These are phyloP conservation scores for Melanogaster broomeanus DNA, from an alignment of 768 basidiomycete species.

Conservation along the genomic window DNA sequence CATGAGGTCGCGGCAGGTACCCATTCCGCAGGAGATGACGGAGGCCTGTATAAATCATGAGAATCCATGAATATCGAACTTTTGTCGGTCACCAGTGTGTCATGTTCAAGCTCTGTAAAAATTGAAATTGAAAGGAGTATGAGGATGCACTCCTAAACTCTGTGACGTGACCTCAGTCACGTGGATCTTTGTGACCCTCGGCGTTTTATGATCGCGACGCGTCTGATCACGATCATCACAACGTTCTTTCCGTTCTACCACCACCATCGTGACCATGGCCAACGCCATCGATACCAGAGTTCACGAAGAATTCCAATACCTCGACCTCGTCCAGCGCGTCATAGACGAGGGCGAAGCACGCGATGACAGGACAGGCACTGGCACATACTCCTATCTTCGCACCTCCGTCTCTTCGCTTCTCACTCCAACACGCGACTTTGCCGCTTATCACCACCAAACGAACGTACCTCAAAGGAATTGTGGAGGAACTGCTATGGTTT, in stretches of 20 bases:
- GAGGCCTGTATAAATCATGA: conserved; percentile 6
- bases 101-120: no score
- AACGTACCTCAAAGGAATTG: conserved; percentile 87
- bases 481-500: conserved; percentile 97
- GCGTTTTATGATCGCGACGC: conserved; percentile 7
- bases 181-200: conserved; percentile 1
- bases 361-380: conserved; percentile 93
- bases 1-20: neutral
- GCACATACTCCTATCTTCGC: conserved; percentile 92
- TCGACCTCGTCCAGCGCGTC: conserved; percentile 76
- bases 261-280: conserved; percentile 1
- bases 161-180: conserved; percentile 15
- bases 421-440: conserved; percentile 69
- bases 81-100: neutral
- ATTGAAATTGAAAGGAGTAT: no score
- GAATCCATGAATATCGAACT: neutral
- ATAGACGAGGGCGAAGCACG: conserved; percentile 75
- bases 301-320: conserved; percentile 91
- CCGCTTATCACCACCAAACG: conserved; percentile 95
- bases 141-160: neutral
- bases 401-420: conserved; percentile 87
- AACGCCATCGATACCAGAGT: neutral
- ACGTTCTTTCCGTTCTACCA: conserved; percentile 3
- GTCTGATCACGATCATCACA: neutral
- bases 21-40: conserved; percentile 2